These are phyloP conservation scores for Aquilaria agallochum DNA, from an alignment of 441 rosid species.

Conservation along the genomic window DNA sequence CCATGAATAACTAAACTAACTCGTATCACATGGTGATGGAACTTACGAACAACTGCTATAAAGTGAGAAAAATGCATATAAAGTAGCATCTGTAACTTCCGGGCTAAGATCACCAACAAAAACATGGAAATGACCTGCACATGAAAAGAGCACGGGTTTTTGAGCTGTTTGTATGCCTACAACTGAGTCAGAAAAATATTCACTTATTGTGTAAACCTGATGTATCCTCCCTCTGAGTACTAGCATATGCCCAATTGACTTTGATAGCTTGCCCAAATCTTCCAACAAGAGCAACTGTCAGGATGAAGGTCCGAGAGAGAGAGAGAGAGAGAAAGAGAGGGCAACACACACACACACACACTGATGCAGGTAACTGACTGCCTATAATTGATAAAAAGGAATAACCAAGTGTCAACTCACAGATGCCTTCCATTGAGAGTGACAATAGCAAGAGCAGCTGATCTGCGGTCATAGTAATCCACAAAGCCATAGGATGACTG, in stretches of 20 bases:
- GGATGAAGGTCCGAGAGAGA: background rate
- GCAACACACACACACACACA: too few relatives aligned
- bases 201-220: slow-evolving; percentile 38
- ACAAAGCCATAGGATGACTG: slow-evolving; percentile 93
- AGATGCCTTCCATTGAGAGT: slow-evolving; percentile 75
- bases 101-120: slow-evolving; percentile 97
- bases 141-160: background rate
- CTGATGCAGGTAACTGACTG: background rate
- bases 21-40: slow-evolving; percentile 5
- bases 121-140: slow-evolving; percentile 68
- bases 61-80: slow-evolving; percentile 64
- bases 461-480: slow-evolving; percentile 77
- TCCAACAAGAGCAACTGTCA: slow-evolving; percentile 16
- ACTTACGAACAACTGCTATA: slow-evolving; percentile 75
- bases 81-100: slow-evolving; percentile 82
- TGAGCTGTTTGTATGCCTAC: background rate
- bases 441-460: slow-evolving; percentile 71
- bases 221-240: slow-evolving; percentile 89
- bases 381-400: background rate
- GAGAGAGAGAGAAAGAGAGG: background rate
- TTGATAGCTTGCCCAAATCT: slow-evolving; percentile 89
- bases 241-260: slow-evolving; percentile 92
- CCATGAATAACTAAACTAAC: too few relatives aligned
- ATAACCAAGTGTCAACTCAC: slow-evolving; percentile 32
- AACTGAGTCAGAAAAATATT: background rate